Evolutionary conservation across 345 rosid genomes (phyloP), one percentile per base, ranked within the genome.

Genomic region (Noccaea bulbosa): DNA sequence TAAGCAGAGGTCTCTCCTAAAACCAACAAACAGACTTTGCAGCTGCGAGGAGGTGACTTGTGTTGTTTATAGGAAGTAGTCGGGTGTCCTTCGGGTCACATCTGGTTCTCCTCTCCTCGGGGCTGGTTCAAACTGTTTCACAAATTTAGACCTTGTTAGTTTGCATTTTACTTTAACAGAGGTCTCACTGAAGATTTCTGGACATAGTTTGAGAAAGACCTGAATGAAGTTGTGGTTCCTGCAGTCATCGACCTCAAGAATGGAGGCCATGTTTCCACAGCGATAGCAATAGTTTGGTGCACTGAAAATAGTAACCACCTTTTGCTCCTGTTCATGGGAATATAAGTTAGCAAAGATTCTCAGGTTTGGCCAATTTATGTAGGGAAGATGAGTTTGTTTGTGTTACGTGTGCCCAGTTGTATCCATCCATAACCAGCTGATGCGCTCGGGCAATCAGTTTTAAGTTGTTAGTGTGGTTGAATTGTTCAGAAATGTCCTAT

Each of bases 191-290:
- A 52, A 27, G 40, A 53, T 45, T 62, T 53, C 22, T 30, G 14
- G 57, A 33, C 40, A 22, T 75, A 35, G 61, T 37, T 44, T 34
- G 53, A 52, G 51, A 71, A 70, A 70, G n/a, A 91, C 99, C 99
- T 94, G 97, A 71, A 89, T 91, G 83, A 94, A 94, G 4, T 93
- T 84, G 79, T 88, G 97, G 72, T 81, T 83, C 75, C 81, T 83
- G 95, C 88, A 89, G 81, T 89, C 96, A 56, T 94, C 99, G 22
- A 94, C 97, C 84, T 94, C 99, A 78, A 94, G 80, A 73, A 94
- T 91, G 7, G 97, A 94, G 66, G 99, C 99, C 99, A 91, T 94
- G 87, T 94, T 94, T 67, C 99, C 99, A 78, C 99, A 94, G 48
- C 97, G 99, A 68, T 94, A 94, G 79, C 96, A 94, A 73, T 91